These are phyloP conservation scores for Thelonectria olida DNA, from an alignment of 2,329 filamentous ascomycete species.

Conservation along the genomic window DNA sequence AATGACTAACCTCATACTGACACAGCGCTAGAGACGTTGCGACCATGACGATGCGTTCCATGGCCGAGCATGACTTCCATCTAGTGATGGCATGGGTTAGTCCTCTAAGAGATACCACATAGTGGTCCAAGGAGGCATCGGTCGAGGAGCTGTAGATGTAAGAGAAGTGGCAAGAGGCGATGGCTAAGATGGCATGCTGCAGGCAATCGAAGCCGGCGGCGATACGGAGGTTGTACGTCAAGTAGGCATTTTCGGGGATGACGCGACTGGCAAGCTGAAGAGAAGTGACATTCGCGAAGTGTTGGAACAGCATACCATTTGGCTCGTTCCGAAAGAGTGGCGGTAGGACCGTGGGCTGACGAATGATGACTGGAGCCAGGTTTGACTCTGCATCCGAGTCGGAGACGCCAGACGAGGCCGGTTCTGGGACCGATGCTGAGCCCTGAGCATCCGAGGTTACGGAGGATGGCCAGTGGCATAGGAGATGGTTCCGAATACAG, in stretches of 20 bases:
- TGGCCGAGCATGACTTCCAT: constrained; percentile 12
- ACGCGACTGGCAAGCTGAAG: constrained; percentile 15
- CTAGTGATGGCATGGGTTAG: constrained; percentile 16
- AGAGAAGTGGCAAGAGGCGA: constrained; percentile 12
- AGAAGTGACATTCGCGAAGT: constrained; percentile 14
- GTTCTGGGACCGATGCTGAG: neutral
- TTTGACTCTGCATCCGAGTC: neutral
- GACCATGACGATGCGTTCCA: constrained; percentile 10
- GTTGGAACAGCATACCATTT: constrained; percentile 11
- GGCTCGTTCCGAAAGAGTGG: constrained; percentile 14
- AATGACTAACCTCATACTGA: constrained; percentile 8
- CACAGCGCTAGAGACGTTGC: constrained; percentile 15
- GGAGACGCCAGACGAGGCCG: neutral
- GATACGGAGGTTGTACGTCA: constrained; percentile 12
- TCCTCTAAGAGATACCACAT: constrained; percentile 4
- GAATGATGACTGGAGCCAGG: constrained; percentile 6
- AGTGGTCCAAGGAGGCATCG: constrained; percentile 15
- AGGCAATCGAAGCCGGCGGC: constrained; percentile 4
- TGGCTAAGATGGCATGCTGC: constrained; percentile 15
- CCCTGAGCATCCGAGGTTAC: neutral
- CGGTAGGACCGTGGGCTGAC: constrained; percentile 2
- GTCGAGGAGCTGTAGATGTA: constrained; percentile 2
- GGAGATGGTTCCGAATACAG: constrained; percentile 14
- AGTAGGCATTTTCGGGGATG: constrained; percentile 11
- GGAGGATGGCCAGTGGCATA: constrained; percentile 9